Conservation (phyloP, 257 asterid genomes). For the Nicotiana undulata region DNA sequence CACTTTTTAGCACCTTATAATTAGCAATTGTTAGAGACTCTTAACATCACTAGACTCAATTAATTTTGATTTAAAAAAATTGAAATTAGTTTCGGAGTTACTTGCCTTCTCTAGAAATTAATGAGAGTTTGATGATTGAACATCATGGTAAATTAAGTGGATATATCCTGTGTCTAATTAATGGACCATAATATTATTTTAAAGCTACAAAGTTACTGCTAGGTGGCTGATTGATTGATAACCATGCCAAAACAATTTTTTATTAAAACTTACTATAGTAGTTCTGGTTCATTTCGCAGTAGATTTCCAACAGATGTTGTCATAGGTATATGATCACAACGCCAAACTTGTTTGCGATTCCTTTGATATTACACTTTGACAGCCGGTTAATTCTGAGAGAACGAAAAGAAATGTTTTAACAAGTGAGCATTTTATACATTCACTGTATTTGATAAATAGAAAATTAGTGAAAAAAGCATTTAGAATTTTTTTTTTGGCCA, state of each 20-base stretch:
- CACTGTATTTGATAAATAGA: neutral
- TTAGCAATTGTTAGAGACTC: conserved; percentile 20
- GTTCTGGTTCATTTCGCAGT: neutral
- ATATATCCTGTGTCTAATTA: conserved; percentile 24
- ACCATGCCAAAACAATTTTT: neutral
- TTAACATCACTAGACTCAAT: conserved; percentile 9
- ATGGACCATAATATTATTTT: conserved; percentile 14
- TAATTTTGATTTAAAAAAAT: neutral
- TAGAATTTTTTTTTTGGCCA: neutral
- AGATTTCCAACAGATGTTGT: neutral
- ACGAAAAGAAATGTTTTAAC: neutral
- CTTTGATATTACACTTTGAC: neutral
- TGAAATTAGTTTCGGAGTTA: conserved; percentile 19
- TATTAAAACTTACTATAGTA: neutral
- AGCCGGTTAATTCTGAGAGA: neutral
- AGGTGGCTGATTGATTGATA: conserved; percentile 11
- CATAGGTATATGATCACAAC: neutral
- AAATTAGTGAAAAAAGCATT: neutral
- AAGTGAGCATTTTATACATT: neutral
- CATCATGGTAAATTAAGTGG: conserved; percentile 38
- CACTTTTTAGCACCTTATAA: conserved; percentile 26
- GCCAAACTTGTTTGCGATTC: neutral
- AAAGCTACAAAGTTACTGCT: conserved; percentile 5
- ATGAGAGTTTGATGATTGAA: conserved; percentile 32
- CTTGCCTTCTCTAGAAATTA: conserved; percentile 12